phyloP scores from a whole-genome alignment of 257 asterid genomes.

The Penstemon eatonii region DNA sequence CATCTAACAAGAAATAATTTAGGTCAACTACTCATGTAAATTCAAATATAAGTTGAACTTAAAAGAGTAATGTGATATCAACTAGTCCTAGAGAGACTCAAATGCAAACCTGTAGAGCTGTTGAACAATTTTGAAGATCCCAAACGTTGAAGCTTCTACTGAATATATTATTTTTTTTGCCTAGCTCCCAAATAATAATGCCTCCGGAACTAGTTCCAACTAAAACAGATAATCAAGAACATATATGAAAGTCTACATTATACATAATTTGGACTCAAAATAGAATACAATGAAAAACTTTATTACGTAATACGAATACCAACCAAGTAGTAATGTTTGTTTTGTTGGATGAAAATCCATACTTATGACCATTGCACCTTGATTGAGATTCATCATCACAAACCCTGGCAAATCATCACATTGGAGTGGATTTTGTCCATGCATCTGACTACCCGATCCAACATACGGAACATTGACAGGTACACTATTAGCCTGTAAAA shows the following conservation, averaged over 20 bases:
- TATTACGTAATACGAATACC: conserved; percentile 15
- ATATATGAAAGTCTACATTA: conserved; percentile 11
- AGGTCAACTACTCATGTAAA: background rate
- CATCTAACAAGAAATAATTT: conserved; percentile 33
- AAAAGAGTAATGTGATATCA: background rate
- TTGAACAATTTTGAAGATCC: conserved; percentile 61
- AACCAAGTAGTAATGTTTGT: conserved; percentile 58
- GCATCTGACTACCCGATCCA: conserved; percentile 48
- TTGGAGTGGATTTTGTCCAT: conserved; percentile 54
- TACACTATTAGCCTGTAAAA: conserved; percentile 45
- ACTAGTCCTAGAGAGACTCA: background rate
- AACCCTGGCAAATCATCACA: conserved; percentile 61
- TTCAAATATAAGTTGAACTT: background rate
- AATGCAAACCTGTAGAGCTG: conserved; percentile 50
- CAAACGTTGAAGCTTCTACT: conserved; percentile 60
- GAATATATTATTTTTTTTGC: conserved; percentile 47
- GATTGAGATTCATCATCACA: conserved; percentile 49
- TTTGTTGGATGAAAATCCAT: conserved; percentile 67
- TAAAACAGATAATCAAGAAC: conserved; percentile 17
- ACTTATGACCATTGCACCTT: conserved; percentile 57
- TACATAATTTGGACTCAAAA: background rate
- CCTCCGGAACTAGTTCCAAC: conserved; percentile 69
- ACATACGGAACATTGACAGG: conserved; percentile 52
- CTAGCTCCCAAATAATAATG: conserved; percentile 59
- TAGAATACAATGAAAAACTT: background rate